Conservation (phyloP, 2,329 filamentous ascomycete genomes). For the Pseudogymnoascus sp. region DNA sequence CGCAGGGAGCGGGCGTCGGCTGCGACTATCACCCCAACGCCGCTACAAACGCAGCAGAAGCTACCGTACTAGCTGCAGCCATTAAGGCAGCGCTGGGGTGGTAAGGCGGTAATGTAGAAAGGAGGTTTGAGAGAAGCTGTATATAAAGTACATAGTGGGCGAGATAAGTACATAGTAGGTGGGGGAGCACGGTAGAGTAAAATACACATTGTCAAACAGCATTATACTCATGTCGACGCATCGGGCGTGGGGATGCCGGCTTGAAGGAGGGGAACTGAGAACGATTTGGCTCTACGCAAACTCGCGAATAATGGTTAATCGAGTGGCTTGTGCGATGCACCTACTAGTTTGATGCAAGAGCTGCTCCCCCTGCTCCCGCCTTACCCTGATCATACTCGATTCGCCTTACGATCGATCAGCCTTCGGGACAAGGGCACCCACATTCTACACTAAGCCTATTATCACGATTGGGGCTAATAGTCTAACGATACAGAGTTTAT, state of each 20-base stretch:
- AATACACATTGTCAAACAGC: neutral
- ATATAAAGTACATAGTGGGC: neutral
- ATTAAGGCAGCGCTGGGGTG: conserved; percentile 17
- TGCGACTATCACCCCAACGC: conserved; percentile 37
- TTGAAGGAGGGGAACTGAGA: neutral
- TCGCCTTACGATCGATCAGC: neutral
- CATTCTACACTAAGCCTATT: neutral
- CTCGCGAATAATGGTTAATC: neutral
- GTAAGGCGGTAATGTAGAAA: neutral
- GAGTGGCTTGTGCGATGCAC: neutral
- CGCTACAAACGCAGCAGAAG: conserved; percentile 29
- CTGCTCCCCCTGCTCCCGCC: neutral
- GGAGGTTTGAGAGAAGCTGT: neutral
- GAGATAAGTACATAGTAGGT: neutral
- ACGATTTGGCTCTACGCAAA: neutral
- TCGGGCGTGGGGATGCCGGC: neutral
- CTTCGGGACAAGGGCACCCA: neutral
- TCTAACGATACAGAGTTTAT: neutral
- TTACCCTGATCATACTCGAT: neutral
- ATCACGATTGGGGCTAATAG: neutral
- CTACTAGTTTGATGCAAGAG: neutral
- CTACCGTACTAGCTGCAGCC: conserved; percentile 23
- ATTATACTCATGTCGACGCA: neutral
- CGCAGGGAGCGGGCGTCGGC: conserved; percentile 32
- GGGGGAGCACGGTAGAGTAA: neutral